A percentile compares a stretch with the other conserved stretches of the same genome.
Evolutionary conservation across 202 grass and related monocot species (phyloP).

Genomic region (Digitaria exilis): DNA sequence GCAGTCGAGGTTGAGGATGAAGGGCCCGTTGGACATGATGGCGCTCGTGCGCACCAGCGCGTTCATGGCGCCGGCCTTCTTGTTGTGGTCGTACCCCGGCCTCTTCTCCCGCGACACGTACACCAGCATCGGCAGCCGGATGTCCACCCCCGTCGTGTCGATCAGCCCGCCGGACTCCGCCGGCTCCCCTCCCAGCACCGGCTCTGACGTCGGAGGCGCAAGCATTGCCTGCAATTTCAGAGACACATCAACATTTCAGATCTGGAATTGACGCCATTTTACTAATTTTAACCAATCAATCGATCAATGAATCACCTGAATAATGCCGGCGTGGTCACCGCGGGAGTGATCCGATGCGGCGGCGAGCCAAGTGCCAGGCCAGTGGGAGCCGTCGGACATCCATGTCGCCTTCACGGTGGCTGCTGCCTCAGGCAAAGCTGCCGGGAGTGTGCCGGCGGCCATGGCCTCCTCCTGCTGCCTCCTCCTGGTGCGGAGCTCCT

Average conservation of each 20-base stretch:
- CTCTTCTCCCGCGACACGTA: conserved; percentile 88
- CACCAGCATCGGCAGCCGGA: conserved; percentile 89
- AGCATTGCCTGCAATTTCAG: conserved; percentile 68
- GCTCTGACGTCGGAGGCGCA: conserved; percentile 72
- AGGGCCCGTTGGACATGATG: conserved; percentile 95
- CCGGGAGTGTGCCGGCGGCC: conserved; percentile 5
- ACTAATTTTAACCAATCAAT: not conserved
- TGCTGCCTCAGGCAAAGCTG: not conserved
- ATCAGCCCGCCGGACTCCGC: conserved; percentile 52
- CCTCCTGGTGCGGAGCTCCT: conserved; percentile 65
- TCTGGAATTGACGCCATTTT: not conserved
- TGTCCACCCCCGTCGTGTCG: conserved; percentile 76
- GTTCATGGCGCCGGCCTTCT: conserved; percentile 95
- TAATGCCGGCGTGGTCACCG: conserved; percentile 85
- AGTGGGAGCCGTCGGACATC: conserved; percentile 94
- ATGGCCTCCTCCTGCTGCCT: conserved; percentile 53
- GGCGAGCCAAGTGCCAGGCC: conserved; percentile 74
- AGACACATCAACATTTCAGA: not conserved
- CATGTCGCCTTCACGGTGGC: conserved; percentile 60
- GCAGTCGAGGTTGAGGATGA: conserved; percentile 95
- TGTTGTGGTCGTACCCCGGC: conserved; percentile 90
- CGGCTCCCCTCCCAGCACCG: conserved; percentile 50
- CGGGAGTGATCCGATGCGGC: conserved; percentile 63
- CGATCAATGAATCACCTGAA: conserved; percentile 53
- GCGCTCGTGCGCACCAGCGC: conserved; percentile 78